Base-by-base conservation (phyloP, 768 basidiomycete species). In the Lactifluus pinguis region DNA sequence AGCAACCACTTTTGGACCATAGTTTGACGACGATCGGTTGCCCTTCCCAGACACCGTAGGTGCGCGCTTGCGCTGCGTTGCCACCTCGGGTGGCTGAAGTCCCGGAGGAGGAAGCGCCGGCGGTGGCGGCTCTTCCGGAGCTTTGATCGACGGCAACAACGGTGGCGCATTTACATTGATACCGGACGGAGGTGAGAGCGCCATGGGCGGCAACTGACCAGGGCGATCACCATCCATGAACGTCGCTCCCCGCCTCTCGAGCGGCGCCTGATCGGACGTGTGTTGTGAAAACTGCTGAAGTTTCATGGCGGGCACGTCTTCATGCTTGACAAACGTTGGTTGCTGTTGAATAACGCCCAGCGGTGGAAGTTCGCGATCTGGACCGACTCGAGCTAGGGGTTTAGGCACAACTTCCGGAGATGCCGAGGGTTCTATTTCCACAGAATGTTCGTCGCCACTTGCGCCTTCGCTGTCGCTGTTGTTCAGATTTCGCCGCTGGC, bases 1-100 rank as follows among this genome's bases (percentile, higher is more conserved):
- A 15, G 90, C 90, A 25, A 92, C 89, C 13, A 91, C 86, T 69
- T 92, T 92, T 49, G 89, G 87, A 11, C 89, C 89, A 53, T 87
- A 87, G 60, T 78, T 84, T 39, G 82, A 52, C 77, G 73, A 67
- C 80, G 78, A 63, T 84, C 82, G 56, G 75, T 76, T 60, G 73
- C 80, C 68, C 84, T 85, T 44, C 80, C 84, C 49, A 83, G 83
- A 48, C 57, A 59, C 53, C 14, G 86, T 80, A 52, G 88, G 83
- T 69, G 83, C 84, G 67, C 88, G 76, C 71, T 83, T 83, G 30
- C 82, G 81, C 47, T 64, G 58, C 29, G 66, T 64, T 50, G 17
- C 19, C n/a, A 60, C 42, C 51, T 66, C 63, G n/a, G 63, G 52
- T 53, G 65, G 48, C 51, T 62, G 53, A 39, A 57, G 59, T 36